Base-by-base conservation (phyloP, 805 yeast species). In the Candida easanensis region DNA sequence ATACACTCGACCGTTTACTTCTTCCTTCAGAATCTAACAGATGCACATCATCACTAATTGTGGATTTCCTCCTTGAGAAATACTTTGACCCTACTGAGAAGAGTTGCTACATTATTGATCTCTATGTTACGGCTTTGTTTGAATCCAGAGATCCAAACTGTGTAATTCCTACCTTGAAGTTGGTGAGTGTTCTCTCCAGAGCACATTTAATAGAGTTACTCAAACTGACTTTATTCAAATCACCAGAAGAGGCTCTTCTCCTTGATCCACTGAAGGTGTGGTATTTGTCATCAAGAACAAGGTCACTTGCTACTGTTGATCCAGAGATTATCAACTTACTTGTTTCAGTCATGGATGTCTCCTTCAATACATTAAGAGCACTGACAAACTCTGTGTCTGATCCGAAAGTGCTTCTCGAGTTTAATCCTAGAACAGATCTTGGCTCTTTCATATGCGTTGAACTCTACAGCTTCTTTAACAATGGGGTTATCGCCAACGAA, bases 1-100 rank as follows among this genome's bases (percentile, higher is more conserved):
- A 45, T 33, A 39, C 46, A 3, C 30, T 53, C 28, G 46, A 38
- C 15, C n/a, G 38, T 3, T 32, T 49, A 6, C 10, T 49, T 4
- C 15, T 42, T 5, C 39, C 42, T 2, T 10, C 10, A 9, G 47
- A 41, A 3, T 1, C 26, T 4, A 26, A 20, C 14, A 19, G 22
- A 4, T 33, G 21, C 23, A 35, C 32, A 17, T 32, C 9, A 15
- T 18, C 21, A 3, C 16, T 30, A 8, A 28, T 41, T 5, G 16
- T 35, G 14, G 44, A 39, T 6, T 27, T 34, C 27, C 30, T 48
- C 9, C 38, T 42, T 23, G 44, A 41, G 14, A 32, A 38, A 6
- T 46, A 40, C 20, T 39, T 46, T 19, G 22, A 33, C 13, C 32
- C 33, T 5, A 10, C 20, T n/a, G 10, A 19, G 9, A 17, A 16